Base-by-base conservation (phyloP, 352 stramenopile species). In the Globisporangium cylindrosporum region DNA sequence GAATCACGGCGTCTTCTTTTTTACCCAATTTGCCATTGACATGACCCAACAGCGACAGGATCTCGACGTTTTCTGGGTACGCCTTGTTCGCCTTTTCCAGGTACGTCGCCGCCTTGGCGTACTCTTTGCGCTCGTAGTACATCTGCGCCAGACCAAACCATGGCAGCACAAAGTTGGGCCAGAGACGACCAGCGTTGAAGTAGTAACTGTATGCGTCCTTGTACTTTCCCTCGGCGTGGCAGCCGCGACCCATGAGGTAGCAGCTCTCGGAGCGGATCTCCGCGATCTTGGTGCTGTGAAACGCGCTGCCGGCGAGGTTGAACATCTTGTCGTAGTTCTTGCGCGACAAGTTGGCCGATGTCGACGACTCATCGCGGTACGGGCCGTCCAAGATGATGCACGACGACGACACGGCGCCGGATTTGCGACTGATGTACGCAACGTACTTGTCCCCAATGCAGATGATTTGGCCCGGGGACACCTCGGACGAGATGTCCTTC, bases 171-270 rank as follows among this genome's bases (percentile, higher is more conserved):
- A 95, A 94, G 72, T 94, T 93, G 4, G 88, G 82, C 82, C 85
- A 93, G n/a, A 93, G 75, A 18, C 88, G 85, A 27, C 84, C 96
- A 34, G 96, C 95, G 64, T 98, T 96, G 63, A 97, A 96, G 79
- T 99, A 99, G 74, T 98, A 97, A 72, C 94, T 97, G 73, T 97
- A 97, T 14, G 97, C 97, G 65, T 98, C 89, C 71, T 98, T 96
- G 77, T 98, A 97, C 68, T 98, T 97, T 61, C 90, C 90, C 64
- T 86, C 84, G 38, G 95, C 92, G 72, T 99, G 97, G 63, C 95
- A 95, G n/a, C 97, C 96, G 61, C 97, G 91, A 12, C 93, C 97
- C 79, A 98, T 95, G 38, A 98, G 88, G 74, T 98, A 99, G 60
- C 97, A 97, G 68, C 94, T 98, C 77, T 99, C 97, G 12, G 95